Percentiles rank a stretch among this genome's conserved stretches.
phyloP scores from a whole-genome alignment of 2,329 filamentous ascomycete genomes.

The Fusarium guadeloupense region DNA sequence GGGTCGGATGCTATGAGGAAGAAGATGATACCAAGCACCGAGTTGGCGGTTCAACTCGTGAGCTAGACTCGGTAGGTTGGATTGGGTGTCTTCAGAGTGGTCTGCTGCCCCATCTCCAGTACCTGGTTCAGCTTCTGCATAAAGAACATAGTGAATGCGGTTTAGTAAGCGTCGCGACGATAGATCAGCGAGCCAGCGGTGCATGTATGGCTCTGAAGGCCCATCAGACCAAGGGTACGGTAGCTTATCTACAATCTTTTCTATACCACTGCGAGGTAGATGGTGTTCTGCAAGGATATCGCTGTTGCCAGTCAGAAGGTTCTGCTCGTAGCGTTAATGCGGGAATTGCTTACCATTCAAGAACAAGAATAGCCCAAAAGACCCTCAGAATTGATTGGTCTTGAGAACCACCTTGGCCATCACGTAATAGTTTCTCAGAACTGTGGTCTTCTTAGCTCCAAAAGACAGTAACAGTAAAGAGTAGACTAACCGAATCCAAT shows the following conservation, averaged over 20 bases:
- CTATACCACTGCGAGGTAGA: slow-evolving; percentile 32
- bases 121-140: slow-evolving; percentile 27
- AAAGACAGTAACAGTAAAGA: accelerated
- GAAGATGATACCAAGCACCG: slow-evolving; percentile 32
- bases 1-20: slow-evolving; percentile 29
- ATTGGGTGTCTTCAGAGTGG: slow-evolving; percentile 4
- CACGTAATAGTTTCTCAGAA: slow-evolving; percentile 25
- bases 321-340: accelerated
- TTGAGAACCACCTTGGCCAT: slow-evolving; percentile 12
- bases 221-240: slow-evolving; percentile 30
- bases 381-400: slow-evolving; percentile 33
- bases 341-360: slow-evolving; percentile 7
- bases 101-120: background rate
- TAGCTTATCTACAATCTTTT: slow-evolving; percentile 35
- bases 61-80: slow-evolving; percentile 11
- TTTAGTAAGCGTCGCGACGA: slow-evolving; percentile 32
- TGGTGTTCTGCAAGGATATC: slow-evolving; percentile 37
- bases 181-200: slow-evolving; percentile 32
- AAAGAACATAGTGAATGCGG: slow-evolving; percentile 33
- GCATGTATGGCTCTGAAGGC: slow-evolving; percentile 29
- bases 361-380: slow-evolving; percentile 33
- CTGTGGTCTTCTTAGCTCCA: background rate
- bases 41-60: slow-evolving; percentile 33
- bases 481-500: slow-evolving; percentile 27
- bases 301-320: background rate